Base-by-base conservation (phyloP, 768 basidiomycete genomes). In the Mycena pura region DNA sequence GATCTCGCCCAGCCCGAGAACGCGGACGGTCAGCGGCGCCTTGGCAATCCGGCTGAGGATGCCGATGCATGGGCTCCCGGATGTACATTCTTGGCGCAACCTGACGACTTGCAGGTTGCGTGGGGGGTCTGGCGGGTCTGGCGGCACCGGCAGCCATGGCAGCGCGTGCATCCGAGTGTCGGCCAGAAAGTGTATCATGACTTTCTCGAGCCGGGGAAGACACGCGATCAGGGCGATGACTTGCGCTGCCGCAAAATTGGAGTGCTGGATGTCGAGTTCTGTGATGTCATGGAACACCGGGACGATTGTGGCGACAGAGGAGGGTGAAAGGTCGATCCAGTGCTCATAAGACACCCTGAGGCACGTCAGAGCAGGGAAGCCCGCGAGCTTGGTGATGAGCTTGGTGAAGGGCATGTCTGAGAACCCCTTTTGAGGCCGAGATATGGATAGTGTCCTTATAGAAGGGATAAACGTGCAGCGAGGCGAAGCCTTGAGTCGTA, bases 401-500 rank as follows among this genome's bases (percentile, higher is more conserved):
- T 58, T 24, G 43, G 44, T 36, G 19, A 62, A 49, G n/a, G 17
- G n/a, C 9, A 22, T 36, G 21, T n/a, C 0, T 17, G 9, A 28
- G 24, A 4, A 2, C 24, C 25, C 10, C n/a, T 19, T 9, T 13
- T 17, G 6, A 51, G 22, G 31, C 40, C 5, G 21, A 48, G 27
- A 22, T n/a, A 62, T 43, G 9, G 38, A 32, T 7, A 58, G 11
- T 2, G 9, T 14, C 1, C 14, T 1, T 24, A 63, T 28, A 14
- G 32, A 40, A 3, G 24, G 50, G 2, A 27, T 3, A 27, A 63
- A 63, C 3, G 51, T 63, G 11, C 24, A 36, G 36, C 31, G 50
- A 22, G 57, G 50, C 7, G 49, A 54, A 4, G 21, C 32, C 21
- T 41, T n/a, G n/a, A 63, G 57, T 19, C 19, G 29, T 2, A 63